Conservation (phyloP, 2,329 filamentous ascomycete species). For the Cladosporium sp. region DNA sequence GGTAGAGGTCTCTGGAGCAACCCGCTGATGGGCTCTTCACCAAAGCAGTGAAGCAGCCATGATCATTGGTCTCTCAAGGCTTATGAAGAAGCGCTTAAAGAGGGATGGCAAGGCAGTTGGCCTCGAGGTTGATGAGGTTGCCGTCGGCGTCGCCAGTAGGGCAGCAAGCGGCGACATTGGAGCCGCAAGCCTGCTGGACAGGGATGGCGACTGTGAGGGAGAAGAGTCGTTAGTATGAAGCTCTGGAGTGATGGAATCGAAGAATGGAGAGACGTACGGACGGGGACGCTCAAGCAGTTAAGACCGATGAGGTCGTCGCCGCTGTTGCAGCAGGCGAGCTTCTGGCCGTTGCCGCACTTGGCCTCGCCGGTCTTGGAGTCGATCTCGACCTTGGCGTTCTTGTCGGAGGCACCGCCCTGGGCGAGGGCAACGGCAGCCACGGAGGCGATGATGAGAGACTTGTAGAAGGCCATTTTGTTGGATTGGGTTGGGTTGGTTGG, state of each 20-base stretch:
- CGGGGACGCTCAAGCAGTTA: conserved; percentile 13
- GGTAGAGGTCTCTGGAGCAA: not conserved
- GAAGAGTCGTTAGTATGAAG: not conserved
- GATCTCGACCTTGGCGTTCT: conserved; percentile 3
- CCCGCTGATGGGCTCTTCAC: not conserved
- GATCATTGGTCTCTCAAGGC: conserved; percentile 20
- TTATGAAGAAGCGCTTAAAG: conserved; percentile 22
- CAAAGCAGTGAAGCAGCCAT: not conserved
- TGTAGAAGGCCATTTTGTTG: conserved; percentile 17
- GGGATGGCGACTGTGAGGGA: conserved; percentile 4
- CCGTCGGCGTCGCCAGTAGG: conserved; percentile 9
- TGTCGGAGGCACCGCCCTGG: conserved; percentile 8
- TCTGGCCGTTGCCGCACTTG: conserved; percentile 17
- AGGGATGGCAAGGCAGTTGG: conserved; percentile 18
- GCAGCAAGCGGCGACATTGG: conserved; percentile 16
- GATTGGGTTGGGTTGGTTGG: conserved; percentile 7
- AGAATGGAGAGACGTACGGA: conserved; percentile 2
- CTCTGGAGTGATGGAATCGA: not conserved
- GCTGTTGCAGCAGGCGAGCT: conserved; percentile 16
- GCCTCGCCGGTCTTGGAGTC: not conserved
- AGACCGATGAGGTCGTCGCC: conserved; percentile 16
- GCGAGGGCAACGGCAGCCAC: conserved; percentile 12
- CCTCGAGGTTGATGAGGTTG: conserved; percentile 20
- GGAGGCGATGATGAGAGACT: conserved; percentile 18
- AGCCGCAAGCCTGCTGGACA: conserved; percentile 15